A percentile compares a stretch with the other conserved stretches of the same genome.
phyloP scores from a whole-genome alignment of 2,329 filamentous ascomycete species.

The Boeremia lycopersici region DNA sequence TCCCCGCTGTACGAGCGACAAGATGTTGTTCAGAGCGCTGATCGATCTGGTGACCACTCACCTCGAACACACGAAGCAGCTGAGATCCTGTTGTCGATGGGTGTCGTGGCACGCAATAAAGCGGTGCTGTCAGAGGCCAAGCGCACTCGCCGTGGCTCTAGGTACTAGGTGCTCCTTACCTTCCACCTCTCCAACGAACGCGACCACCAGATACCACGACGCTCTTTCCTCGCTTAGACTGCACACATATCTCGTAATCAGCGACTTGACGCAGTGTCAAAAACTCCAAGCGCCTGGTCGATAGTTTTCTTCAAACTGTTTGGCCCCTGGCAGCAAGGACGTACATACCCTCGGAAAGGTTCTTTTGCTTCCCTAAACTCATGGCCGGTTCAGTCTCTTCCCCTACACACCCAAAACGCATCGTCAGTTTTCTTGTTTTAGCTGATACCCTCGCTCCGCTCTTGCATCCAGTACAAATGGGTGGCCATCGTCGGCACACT shows the following conservation, averaged over 20 bases:
- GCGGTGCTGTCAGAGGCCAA: conserved; percentile 30
- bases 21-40: neutral
- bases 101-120: conserved; percentile 22
- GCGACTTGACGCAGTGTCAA: too few relatives aligned
- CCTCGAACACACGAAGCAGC: conserved; percentile 39
- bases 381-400: conserved; percentile 9
- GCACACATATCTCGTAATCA: too few relatives aligned
- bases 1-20: neutral
- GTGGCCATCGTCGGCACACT: too few relatives aligned
- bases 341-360: neutral
- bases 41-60: neutral
- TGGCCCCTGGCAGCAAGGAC: conserved; percentile 12
- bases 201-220: neutral
- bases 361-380: neutral
- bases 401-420: neutral
- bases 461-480: neutral
- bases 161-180: conserved; percentile 15
- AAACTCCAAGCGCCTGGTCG: too few relatives aligned
- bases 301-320: conserved; percentile 7
- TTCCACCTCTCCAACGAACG: neutral
- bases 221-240: neutral
- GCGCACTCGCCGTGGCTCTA: conserved; percentile 39
- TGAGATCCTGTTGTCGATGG: conserved; percentile 42
- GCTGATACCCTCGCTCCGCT: neutral
- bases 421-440: conserved; percentile 7